Evolutionary conservation across 306 rosid genomes (phyloP).

Genomic region (Prunus kanzakura): DNA sequence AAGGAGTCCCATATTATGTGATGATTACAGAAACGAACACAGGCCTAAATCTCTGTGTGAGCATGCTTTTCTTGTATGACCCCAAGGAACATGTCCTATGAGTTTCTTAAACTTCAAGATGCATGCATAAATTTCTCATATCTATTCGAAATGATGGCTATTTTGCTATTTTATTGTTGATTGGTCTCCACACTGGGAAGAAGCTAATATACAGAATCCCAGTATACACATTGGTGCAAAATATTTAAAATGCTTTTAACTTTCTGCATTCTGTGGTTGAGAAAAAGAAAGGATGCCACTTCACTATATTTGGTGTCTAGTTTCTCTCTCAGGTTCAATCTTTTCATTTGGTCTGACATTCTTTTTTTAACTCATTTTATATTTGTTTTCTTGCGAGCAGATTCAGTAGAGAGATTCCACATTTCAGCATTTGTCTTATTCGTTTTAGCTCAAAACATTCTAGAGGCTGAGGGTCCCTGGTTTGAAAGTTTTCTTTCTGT

Average conservation of each 20-base stretch:
- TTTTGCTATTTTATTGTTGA: background rate
- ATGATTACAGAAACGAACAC: background rate
- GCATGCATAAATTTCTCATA: background rate
- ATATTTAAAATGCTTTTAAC: background rate
- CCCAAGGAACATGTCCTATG: background rate
- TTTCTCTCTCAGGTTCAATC: background rate
- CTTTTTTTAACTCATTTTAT: background rate
- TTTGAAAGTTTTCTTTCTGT: slow-evolving; percentile 75
- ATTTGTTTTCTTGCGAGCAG: slow-evolving; percentile 46
- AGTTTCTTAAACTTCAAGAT: background rate
- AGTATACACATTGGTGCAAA: background rate
- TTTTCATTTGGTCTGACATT: slow-evolving; percentile 12
- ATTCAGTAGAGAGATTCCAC: slow-evolving; percentile 97
- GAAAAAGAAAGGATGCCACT: slow-evolving; percentile 1
- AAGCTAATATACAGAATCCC: background rate
- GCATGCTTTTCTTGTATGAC: background rate
- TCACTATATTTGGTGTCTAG: slow-evolving; percentile 12
- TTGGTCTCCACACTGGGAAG: background rate
- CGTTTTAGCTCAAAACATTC: slow-evolving; percentile 95
- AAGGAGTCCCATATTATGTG: background rate
- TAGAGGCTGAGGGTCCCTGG: slow-evolving; percentile 99
- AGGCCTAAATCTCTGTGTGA: background rate
- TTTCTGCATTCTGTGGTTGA: background rate
- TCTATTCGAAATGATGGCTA: background rate
- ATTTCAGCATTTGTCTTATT: slow-evolving; percentile 85